phyloP scores from a whole-genome alignment of 2,329 filamentous ascomycete species.

The Arthrobotrys conoides region DNA sequence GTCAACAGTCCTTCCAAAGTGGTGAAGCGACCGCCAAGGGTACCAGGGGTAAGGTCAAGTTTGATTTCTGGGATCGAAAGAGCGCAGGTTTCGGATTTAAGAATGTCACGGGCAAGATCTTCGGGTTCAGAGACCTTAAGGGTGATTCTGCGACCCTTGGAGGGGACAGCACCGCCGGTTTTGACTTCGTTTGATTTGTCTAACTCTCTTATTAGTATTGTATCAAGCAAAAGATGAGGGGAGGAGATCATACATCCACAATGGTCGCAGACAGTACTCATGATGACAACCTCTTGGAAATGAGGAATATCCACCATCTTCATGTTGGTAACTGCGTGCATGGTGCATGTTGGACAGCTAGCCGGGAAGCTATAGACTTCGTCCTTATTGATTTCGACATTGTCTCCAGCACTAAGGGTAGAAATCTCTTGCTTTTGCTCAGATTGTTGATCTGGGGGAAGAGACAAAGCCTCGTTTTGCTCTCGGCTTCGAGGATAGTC shows the following conservation, averaged over 20 bases:
- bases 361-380: conserved; percentile 94
- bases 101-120: conserved; percentile 90
- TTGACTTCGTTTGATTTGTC: conserved; percentile 96
- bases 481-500: conserved; percentile 86
- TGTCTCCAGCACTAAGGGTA: conserved; percentile 62
- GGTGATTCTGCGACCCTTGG: conserved; percentile 85
- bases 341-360: conserved; percentile 90
- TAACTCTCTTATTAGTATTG: conserved; percentile 38
- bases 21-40: conserved; percentile 94
- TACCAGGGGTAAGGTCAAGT: conserved; percentile 90
- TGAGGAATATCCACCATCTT: conserved; percentile 98
- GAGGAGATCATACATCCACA: conserved; percentile 77
- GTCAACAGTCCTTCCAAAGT: conserved; percentile 94
- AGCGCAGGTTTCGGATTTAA: conserved; percentile 94
- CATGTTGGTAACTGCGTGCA: conserved; percentile 91
- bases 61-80: conserved; percentile 88
- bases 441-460: conserved; percentile 71
- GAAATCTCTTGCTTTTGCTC: conserved; percentile 65
- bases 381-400: conserved; percentile 81
- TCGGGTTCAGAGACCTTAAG: conserved; percentile 77
- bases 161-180: conserved; percentile 92
- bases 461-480: conserved; percentile 88
- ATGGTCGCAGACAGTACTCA: conserved; percentile 90
- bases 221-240: conserved; percentile 25
- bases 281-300: conserved; percentile 97